Conservation (phyloP, 2,329 filamentous ascomycete genomes). For the Aspergillus chevalieri region DNA sequence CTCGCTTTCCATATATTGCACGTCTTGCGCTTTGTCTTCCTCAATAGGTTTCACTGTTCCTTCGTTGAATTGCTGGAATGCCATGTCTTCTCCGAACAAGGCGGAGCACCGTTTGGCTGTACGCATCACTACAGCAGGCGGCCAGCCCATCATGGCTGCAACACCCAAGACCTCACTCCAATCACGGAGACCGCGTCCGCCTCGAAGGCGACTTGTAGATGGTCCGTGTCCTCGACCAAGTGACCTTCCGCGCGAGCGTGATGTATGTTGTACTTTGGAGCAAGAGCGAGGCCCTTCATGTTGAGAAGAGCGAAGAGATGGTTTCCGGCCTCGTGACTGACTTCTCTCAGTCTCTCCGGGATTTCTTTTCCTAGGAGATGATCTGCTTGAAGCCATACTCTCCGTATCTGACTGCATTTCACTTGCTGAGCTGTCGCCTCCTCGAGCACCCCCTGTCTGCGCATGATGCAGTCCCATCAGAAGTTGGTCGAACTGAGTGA, state of each 20-base stretch:
- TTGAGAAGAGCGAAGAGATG: constrained; percentile 11
- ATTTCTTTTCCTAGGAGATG: constrained; percentile 9
- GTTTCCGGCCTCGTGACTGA: constrained; percentile 21
- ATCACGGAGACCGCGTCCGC: constrained; percentile 50
- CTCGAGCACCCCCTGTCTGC: constrained; percentile 46
- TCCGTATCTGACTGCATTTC: constrained; percentile 26
- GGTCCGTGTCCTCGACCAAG: constrained; percentile 8
- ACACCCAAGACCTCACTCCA: constrained; percentile 82
- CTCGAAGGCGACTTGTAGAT: constrained; percentile 7
- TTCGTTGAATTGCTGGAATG: constrained; percentile 52
- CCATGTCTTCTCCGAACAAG: constrained; percentile 69
- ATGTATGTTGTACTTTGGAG: constrained; percentile 6
- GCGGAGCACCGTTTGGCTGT: constrained; percentile 67
- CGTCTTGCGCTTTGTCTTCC: constrained; percentile 14
- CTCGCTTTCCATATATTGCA: constrained; percentile 30
- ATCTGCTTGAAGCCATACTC: constrained; percentile 12
- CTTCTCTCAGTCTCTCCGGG: constrained; percentile 6
- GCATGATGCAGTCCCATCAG: constrained; percentile 65
- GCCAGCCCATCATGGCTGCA: constrained; percentile 68
- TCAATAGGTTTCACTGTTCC: constrained; percentile 15
- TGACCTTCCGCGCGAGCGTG: constrained; percentile 11
- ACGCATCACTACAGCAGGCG: constrained; percentile 58
- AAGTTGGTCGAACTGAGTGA: constrained; percentile 63
- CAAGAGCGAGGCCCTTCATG: constrained; percentile 5
- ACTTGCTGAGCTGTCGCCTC: constrained; percentile 20